Conservation (phyloP, 2,329 filamentous ascomycete genomes). For the Diplodia corticola region DNA sequence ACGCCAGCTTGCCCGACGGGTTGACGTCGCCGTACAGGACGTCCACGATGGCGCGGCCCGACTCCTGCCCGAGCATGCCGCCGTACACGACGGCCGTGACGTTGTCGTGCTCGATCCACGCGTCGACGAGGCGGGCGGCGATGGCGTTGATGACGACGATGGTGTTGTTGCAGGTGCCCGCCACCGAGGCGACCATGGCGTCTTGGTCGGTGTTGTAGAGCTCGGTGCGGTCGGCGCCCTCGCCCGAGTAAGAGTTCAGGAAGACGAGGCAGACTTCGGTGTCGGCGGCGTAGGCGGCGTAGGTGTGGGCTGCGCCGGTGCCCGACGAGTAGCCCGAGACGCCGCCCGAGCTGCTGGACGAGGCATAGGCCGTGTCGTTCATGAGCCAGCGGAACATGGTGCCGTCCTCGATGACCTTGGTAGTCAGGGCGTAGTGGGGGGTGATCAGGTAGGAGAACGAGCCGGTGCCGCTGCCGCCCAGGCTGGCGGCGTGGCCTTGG, state of each 20-base stretch:
- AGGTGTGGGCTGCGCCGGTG: constrained; percentile 18
- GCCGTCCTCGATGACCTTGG: constrained; percentile 15
- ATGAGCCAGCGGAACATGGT: constrained; percentile 19
- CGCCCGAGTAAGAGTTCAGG: constrained; percentile 22
- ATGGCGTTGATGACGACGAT: constrained; percentile 61
- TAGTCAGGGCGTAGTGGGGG: constrained; percentile 46
- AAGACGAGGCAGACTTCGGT: constrained; percentile 22
- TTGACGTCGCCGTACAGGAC: constrained; percentile 78
- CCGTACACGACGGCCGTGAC: constrained; percentile 21
- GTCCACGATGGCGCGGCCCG: constrained; percentile 76
- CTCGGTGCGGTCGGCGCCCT: constrained; percentile 22
- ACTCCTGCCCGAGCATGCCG: constrained; percentile 53
- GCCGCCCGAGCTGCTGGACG: background rate
- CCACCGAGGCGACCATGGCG: constrained; percentile 72
- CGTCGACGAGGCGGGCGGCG: constrained; percentile 20
- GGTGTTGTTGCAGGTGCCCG: constrained; percentile 63
- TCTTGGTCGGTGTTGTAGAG: constrained; percentile 28
- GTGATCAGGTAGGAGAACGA: constrained; percentile 42
- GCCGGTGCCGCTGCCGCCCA: constrained; percentile 46
- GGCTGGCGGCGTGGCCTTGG: constrained; percentile 46
- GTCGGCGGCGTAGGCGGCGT: constrained; percentile 23
- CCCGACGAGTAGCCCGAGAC: constrained; percentile 8
- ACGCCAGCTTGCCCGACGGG: constrained; percentile 78
- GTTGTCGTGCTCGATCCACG: constrained; percentile 24
- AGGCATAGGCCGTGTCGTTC: constrained; percentile 19